Conservation (phyloP, 306 rosid genomes). For the Herpetospermum pedunculosum region DNA sequence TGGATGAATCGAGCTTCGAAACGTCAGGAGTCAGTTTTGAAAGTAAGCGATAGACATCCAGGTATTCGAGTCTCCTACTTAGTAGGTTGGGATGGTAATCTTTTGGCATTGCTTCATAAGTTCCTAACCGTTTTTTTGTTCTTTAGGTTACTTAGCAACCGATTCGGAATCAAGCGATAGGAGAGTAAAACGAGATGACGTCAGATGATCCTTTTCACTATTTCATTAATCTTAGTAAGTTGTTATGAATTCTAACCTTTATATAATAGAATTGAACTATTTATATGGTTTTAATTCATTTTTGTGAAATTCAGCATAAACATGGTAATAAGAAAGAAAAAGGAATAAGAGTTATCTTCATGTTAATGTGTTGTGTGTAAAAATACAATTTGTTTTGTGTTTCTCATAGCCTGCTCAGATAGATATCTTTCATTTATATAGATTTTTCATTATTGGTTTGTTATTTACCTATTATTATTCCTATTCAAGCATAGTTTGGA, state of each 20-base stretch:
- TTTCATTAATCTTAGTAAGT: conserved; percentile 10
- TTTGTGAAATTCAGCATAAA: neutral
- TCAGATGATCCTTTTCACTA: conserved; percentile 1
- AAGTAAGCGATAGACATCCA: conserved; percentile 46
- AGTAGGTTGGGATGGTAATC: neutral
- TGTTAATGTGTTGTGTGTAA: neutral
- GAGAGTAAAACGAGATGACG: conserved; percentile 25
- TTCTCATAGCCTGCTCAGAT: neutral
- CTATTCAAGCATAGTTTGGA: neutral
- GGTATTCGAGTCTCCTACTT: conserved; percentile 21
- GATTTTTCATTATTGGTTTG: neutral
- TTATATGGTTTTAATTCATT: neutral
- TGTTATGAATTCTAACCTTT: neutral
- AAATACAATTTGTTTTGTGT: neutral
- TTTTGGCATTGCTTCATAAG: neutral
- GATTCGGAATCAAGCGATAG: conserved; percentile 60
- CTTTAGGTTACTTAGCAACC: conserved; percentile 60
- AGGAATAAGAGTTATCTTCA: neutral
- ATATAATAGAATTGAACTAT: neutral
- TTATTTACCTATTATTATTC: neutral
- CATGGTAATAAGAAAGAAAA: neutral
- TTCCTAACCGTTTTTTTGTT: neutral
- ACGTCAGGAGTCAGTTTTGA: conserved; percentile 35
- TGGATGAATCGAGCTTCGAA: conserved; percentile 66
- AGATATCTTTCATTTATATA: neutral